These are phyloP conservation scores for Hammondia hammondi DNA, from an alignment of 169 alveolate species.

Conservation along the genomic window DNA sequence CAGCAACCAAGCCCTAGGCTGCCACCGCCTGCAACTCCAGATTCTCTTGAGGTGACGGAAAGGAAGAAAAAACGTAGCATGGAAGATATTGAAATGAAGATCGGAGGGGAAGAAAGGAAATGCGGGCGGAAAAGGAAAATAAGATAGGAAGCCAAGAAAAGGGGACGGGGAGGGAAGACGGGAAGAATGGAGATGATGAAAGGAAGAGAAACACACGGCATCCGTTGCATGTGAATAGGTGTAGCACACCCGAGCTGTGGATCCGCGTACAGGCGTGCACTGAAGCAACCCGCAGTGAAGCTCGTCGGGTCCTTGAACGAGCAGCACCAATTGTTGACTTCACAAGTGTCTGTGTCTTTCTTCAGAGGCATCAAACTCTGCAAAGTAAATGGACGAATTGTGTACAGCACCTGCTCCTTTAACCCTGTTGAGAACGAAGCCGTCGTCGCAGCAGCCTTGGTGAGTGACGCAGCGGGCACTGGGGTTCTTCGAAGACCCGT, in stretches of 20 bases:
- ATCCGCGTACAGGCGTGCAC: background rate
- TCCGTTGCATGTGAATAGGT: too few relatives aligned
- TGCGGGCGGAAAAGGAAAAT: too few relatives aligned
- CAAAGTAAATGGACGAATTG: slow-evolving; percentile 90
- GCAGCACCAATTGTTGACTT: background rate
- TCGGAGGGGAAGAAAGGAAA: too few relatives aligned
- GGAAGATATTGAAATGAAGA: too few relatives aligned
- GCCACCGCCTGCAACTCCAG: slow-evolving; percentile 71
- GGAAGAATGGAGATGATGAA: too few relatives aligned
- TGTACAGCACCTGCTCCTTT: slow-evolving; percentile 93
- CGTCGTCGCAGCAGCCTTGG: slow-evolving; percentile 88
- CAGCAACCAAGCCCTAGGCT: slow-evolving; percentile 38
- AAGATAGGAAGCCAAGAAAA: background rate
- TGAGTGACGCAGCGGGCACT: background rate
- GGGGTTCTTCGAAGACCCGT: too few relatives aligned
- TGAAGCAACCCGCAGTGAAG: slow-evolving; percentile 72
- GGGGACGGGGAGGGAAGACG: background rate
- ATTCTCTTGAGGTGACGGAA: slow-evolving; percentile 56
- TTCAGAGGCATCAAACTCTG: slow-evolving; percentile 85
- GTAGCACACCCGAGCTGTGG: too few relatives aligned
- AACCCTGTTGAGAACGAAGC: slow-evolving; percentile 96
- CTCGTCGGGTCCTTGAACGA: slow-evolving; percentile 72
- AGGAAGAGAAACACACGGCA: too few relatives aligned
- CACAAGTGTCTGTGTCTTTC: background rate
- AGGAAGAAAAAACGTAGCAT: too few relatives aligned